Conservation (phyloP, 2,329 filamentous ascomycete species). For the Phoma sp. region DNA sequence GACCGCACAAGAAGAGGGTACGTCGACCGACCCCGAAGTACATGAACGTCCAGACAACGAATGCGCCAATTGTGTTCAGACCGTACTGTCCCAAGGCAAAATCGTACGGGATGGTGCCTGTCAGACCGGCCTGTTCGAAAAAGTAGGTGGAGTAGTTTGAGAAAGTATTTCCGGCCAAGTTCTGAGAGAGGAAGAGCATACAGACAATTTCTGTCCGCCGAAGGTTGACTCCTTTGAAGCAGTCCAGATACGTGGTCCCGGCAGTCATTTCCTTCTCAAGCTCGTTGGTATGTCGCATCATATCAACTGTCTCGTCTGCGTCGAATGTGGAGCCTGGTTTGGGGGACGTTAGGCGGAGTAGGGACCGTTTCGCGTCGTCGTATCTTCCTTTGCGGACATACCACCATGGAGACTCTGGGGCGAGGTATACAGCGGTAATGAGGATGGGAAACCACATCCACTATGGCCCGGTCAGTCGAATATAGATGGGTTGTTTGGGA, state of each 20-base stretch:
- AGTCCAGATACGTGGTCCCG: constrained; percentile 77
- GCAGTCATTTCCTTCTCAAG: constrained; percentile 70
- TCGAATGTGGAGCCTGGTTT: constrained; percentile 49
- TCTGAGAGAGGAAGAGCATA: constrained; percentile 52
- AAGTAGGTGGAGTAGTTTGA: constrained; percentile 51
- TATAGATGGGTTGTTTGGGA: too few relatives aligned
- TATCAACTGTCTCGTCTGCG: constrained; percentile 54
- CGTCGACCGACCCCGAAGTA: constrained; percentile 74
- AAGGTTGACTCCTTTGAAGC: constrained; percentile 76
- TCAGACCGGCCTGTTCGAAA: constrained; percentile 52
- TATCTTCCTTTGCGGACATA: constrained; percentile 62
- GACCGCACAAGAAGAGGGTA: constrained; percentile 76
- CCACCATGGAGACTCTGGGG: constrained; percentile 74
- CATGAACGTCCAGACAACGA: constrained; percentile 79
- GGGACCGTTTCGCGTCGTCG: not conserved
- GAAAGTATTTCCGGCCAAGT: constrained; percentile 29
- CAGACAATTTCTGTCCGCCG: constrained; percentile 76
- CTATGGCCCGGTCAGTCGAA: constrained; percentile 55
- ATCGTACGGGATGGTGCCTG: constrained; percentile 45
- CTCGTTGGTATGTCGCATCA: constrained; percentile 87
- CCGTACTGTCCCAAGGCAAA: constrained; percentile 59
- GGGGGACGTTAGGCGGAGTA: constrained; percentile 2
- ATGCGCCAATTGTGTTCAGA: constrained; percentile 65
- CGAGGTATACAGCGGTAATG: constrained; percentile 66
- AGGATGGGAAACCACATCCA: constrained; percentile 75